These are phyloP conservation scores for Panicum hallii DNA, from an alignment of 202 grass and related monocot genomes.

Conservation along the genomic window DNA sequence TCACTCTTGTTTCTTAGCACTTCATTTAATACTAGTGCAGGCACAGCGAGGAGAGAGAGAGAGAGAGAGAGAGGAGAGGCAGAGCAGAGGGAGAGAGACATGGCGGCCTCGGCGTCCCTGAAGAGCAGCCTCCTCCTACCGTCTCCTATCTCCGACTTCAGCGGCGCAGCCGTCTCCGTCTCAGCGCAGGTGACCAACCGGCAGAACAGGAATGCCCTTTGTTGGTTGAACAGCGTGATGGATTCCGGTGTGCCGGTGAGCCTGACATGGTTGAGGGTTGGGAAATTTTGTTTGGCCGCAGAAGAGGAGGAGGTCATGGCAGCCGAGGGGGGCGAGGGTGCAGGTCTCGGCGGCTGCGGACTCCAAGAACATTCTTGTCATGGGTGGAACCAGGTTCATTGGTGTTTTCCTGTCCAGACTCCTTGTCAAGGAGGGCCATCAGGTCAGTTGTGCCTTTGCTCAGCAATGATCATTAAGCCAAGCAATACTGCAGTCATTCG, in stretches of 20 bases:
- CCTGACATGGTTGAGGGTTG: constrained; percentile 25
- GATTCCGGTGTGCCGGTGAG: neutral
- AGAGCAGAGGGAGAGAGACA: constrained; percentile 18
- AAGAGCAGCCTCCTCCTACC: constrained; percentile 63
- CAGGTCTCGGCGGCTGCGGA: constrained; percentile 61
- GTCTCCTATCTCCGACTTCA: constrained; percentile 78
- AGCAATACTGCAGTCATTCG: neutral
- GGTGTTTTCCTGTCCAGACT: constrained; percentile 83
- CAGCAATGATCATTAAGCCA: neutral
- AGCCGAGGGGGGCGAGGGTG: constrained; percentile 55
- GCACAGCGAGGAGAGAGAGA: neutral
- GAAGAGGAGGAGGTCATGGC: constrained; percentile 71
- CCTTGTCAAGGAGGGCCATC: constrained; percentile 93
- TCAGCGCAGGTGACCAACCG: constrained; percentile 60
- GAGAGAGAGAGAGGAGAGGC: neutral
- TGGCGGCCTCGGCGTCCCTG: constrained; percentile 56
- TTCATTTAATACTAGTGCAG: constrained; percentile 13
- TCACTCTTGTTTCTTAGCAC: neutral
- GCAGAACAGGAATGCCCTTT: neutral
- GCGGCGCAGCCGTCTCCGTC: constrained; percentile 55
- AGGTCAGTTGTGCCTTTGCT: constrained; percentile 47
- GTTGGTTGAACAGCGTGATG: neutral
- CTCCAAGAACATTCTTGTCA: constrained; percentile 93
- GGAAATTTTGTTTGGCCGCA: constrained; percentile 38
- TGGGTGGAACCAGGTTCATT: constrained; percentile 98